A percentile compares a stretch with the other conserved stretches of the same genome.
Conservation (phyloP, 371 early-diverging fungal species). For the Pancytospora epiphaga region DNA sequence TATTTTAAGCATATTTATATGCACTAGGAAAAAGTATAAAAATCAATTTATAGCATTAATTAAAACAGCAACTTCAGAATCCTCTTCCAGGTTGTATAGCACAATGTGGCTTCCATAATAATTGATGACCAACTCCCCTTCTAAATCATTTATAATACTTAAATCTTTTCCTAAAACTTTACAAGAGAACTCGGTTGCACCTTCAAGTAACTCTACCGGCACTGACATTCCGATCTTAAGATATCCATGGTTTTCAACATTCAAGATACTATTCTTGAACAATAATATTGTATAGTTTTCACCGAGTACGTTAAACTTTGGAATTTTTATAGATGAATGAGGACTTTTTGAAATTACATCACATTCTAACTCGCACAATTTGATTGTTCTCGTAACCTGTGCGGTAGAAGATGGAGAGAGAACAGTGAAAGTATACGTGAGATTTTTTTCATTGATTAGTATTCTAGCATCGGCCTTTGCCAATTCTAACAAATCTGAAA, state of each 20-base stretch:
- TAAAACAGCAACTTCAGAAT: neutral
- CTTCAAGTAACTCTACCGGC: conserved; percentile 3
- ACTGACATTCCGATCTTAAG: neutral
- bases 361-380: neutral
- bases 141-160: conserved; percentile 4
- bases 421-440: conserved; percentile 1
- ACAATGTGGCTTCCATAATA: conserved; percentile 5
- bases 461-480: neutral
- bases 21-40: too few species aligned
- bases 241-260: neutral
- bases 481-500: neutral
- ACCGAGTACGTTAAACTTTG: neutral
- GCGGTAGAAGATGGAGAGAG: neutral
- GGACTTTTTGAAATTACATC: neutral
- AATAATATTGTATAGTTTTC: neutral
- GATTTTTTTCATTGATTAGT: neutral
- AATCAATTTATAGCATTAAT: too few species aligned
- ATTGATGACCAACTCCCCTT: neutral
- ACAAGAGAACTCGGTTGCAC: neutral
- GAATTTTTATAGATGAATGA: neutral
- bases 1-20: too few species aligned
- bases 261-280: neutral
- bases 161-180: conserved; percentile 3
- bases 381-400: neutral
- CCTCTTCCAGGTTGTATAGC: conserved; percentile 9